These are phyloP conservation scores for Cicer chorassanicum DNA, from an alignment of 306 rosid genomes.

Conservation along the genomic window DNA sequence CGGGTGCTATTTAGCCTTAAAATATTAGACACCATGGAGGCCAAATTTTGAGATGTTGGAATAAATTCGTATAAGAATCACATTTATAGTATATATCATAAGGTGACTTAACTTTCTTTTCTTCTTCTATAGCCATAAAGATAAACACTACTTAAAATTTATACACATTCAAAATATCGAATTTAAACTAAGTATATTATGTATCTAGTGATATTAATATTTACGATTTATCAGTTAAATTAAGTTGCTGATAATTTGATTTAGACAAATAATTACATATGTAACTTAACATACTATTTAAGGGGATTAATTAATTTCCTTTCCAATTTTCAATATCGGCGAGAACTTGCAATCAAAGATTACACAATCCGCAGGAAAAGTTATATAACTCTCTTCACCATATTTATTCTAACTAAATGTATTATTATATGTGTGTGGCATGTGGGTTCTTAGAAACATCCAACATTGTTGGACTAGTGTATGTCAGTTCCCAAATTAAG, in stretches of 20 bases:
- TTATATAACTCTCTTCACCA: background rate
- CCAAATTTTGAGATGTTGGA: constrained; percentile 32
- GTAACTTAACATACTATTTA: background rate
- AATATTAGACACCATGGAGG: constrained; percentile 20
- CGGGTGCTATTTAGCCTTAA: too few relatives aligned
- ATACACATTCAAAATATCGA: too few relatives aligned
- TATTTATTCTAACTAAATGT: background rate
- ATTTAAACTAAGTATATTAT: too few relatives aligned
- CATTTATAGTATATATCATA: background rate
- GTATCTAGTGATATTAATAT: too few relatives aligned
- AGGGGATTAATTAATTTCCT: background rate
- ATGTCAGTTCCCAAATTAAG: too few relatives aligned
- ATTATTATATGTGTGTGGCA: background rate
- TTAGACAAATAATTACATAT: background rate
- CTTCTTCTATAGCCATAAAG: too few relatives aligned
- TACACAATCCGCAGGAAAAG: background rate
- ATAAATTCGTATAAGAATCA: constrained; percentile 1
- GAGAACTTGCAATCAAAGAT: background rate
- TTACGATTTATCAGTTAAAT: too few relatives aligned
- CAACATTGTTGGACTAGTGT: too few relatives aligned
- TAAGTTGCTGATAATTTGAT: too few relatives aligned
- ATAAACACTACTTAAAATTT: too few relatives aligned
- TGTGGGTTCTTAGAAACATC: background rate
- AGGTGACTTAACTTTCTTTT: background rate
- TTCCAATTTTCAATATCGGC: background rate